These are phyloP conservation scores for Apophysomyces elegans DNA, from an alignment of 371 early-diverging fungal species.

Conservation along the genomic window DNA sequence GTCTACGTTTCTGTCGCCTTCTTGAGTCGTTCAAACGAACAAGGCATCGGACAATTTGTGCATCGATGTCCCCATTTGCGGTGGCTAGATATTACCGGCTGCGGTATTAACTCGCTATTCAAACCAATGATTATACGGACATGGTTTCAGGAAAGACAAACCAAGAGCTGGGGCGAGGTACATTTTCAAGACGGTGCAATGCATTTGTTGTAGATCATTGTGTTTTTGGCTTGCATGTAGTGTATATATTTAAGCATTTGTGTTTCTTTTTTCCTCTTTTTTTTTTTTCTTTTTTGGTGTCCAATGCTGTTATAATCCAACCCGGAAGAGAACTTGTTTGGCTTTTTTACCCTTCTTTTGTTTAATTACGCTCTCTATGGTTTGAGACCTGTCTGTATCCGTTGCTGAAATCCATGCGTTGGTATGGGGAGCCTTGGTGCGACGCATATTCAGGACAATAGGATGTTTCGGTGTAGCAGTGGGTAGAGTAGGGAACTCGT, in stretches of 20 bases:
- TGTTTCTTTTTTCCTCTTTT: background rate
- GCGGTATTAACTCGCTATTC: conserved; percentile 40
- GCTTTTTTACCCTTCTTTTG: conserved; percentile 61
- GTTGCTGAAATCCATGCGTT: conserved; percentile 33
- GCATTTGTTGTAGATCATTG: conserved; percentile 31
- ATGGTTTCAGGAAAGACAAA: conserved; percentile 27
- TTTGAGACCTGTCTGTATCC: conserved; percentile 16
- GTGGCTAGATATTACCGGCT: conserved; percentile 45
- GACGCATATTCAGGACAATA: conserved; percentile 38
- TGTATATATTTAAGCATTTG: background rate
- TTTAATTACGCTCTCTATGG: conserved; percentile 13
- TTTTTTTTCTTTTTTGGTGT: background rate
- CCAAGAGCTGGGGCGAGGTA: conserved; percentile 21
- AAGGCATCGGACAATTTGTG: conserved; percentile 28
- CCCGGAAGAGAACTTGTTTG: conserved; percentile 64
- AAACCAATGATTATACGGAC: conserved; percentile 29
- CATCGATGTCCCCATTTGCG: conserved; percentile 17
- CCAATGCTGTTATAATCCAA: conserved; percentile 44
- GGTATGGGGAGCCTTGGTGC: conserved; percentile 23
- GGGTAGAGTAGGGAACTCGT: conserved; percentile 49
- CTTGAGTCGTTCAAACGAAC: conserved; percentile 33
- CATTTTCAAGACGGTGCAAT: conserved; percentile 32
- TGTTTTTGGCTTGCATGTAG: background rate
- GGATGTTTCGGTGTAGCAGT: conserved; percentile 37
- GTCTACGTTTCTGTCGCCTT: conserved; percentile 38